phyloP scores from a whole-genome alignment of 225 moss, liverwort and hornwort genomes.

The Pleurozium schreberi region DNA sequence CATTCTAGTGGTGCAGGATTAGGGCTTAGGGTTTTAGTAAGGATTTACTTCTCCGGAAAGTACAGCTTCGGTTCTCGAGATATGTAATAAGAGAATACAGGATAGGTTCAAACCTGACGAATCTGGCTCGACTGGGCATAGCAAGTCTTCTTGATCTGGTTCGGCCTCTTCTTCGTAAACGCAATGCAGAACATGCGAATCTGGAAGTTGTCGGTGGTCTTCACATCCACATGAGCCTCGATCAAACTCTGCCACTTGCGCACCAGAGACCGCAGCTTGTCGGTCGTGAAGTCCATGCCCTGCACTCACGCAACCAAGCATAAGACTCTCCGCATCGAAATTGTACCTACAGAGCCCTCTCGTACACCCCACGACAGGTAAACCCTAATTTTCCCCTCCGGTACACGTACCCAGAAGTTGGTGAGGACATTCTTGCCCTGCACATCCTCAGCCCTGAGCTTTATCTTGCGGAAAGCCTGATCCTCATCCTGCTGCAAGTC shows the following conservation, averaged over 20 bases:
- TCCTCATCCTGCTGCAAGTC: slow-evolving; percentile 78
- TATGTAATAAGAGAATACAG: neutral
- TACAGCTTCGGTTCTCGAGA: neutral
- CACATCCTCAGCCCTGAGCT: slow-evolving; percentile 74
- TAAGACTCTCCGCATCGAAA: neutral
- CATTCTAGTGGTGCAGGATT: neutral
- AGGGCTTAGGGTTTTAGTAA: neutral
- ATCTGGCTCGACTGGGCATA: slow-evolving; percentile 48
- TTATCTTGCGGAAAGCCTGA: slow-evolving; percentile 79
- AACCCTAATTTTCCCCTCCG: neutral
- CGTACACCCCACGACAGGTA: no score
- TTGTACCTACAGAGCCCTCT: neutral
- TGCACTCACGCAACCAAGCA: neutral
- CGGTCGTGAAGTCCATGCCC: slow-evolving; percentile 58
- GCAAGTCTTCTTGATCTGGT: slow-evolving; percentile 49
- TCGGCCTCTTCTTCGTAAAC: slow-evolving; percentile 55
- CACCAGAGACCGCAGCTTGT: slow-evolving; percentile 54
- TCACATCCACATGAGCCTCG: slow-evolving; percentile 52
- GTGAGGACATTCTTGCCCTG: slow-evolving; percentile 79
- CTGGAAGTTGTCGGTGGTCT: slow-evolving; percentile 49
- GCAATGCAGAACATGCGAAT: slow-evolving; percentile 50
- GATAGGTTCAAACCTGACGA: slow-evolving; percentile 16
- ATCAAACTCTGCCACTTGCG: slow-evolving; percentile 62
- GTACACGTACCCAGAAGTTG: slow-evolving; percentile 51
- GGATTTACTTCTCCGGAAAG: neutral